Evolutionary conservation across 495 filamentous ascomycete genomes (phyloP).

Genomic region (Parathielavia appendiculata): DNA sequence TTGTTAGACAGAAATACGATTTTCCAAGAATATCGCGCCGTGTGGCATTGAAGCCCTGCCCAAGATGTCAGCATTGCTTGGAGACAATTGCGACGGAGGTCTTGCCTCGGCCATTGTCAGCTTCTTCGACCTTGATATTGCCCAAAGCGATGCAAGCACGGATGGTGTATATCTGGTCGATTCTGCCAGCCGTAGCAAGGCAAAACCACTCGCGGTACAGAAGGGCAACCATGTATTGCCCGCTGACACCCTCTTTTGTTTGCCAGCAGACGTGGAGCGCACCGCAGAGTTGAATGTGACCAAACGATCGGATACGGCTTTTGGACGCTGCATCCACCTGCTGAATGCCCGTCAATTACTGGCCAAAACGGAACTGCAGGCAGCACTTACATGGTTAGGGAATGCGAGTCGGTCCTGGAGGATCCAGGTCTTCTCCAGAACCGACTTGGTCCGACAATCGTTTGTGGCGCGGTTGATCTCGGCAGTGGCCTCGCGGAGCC

Average conservation of each 20-base stretch:
- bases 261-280: slow-evolving; percentile 83
- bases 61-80: slow-evolving; percentile 11
- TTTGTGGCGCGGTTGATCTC: slow-evolving; percentile 76
- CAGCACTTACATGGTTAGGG: slow-evolving; percentile 54
- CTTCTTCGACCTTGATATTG: slow-evolving; percentile 66
- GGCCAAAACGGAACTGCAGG: background rate
- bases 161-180: slow-evolving; percentile 60
- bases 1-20: slow-evolving; percentile 75
- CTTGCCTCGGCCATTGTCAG: slow-evolving; percentile 78
- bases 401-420: slow-evolving; percentile 74
- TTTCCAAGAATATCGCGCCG: slow-evolving; percentile 87
- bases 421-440: slow-evolving; percentile 67
- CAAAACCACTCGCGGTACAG: slow-evolving; percentile 78
- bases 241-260: slow-evolving; percentile 56
- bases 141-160: slow-evolving; percentile 68
- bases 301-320: slow-evolving; percentile 65
- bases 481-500: slow-evolving; percentile 62
- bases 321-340: slow-evolving; percentile 45
- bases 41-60: slow-evolving; percentile 77
- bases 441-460: slow-evolving; percentile 51
- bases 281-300: slow-evolving; percentile 79
- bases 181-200: slow-evolving; percentile 61
- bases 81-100: background rate
- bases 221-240: slow-evolving; percentile 82
- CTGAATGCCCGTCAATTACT: slow-evolving; percentile 20